These are phyloP conservation scores for Cordyceps pruinosa DNA, from an alignment of 2,329 filamentous ascomycete genomes.

Conservation along the genomic window DNA sequence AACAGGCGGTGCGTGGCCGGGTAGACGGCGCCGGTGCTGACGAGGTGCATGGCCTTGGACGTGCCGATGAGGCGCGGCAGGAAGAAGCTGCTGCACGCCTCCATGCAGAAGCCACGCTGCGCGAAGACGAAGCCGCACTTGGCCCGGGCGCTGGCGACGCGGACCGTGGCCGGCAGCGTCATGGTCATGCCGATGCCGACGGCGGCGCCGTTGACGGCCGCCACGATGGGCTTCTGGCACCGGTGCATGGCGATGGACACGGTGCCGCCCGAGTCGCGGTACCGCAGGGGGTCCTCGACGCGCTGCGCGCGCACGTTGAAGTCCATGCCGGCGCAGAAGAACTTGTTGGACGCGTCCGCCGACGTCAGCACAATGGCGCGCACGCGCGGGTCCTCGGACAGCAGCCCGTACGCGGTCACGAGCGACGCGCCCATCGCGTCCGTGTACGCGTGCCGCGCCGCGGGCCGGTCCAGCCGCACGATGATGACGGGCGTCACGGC, in stretches of 20 bases:
- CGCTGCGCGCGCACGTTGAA: constrained; percentile 31
- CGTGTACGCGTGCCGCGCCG: constrained; percentile 64
- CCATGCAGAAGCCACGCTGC: constrained; percentile 63
- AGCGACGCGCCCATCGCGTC: constrained; percentile 56
- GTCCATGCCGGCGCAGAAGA: constrained; percentile 55
- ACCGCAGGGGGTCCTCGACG: constrained; percentile 15
- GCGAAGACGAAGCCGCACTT: constrained; percentile 71
- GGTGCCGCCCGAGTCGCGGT: constrained; percentile 46
- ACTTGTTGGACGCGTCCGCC: constrained; percentile 38
- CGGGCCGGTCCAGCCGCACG: constrained; percentile 57
- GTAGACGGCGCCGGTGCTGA: constrained; percentile 61
- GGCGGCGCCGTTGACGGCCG: constrained; percentile 51
- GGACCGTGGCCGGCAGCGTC: constrained; percentile 48
- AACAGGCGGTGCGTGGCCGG: constrained; percentile 43
- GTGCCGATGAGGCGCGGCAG: constrained; percentile 62
- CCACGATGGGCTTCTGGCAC: constrained; percentile 53
- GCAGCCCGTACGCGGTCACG: constrained; percentile 42
- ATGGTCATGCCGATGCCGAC: constrained; percentile 57
- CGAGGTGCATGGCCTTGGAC: constrained; percentile 55
- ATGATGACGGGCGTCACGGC: constrained; percentile 55
- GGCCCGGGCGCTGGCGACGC: constrained; percentile 47
- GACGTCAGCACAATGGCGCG: constrained; percentile 49
- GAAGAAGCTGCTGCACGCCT: constrained; percentile 66
- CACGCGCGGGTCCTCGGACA: constrained; percentile 48
- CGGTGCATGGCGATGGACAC: constrained; percentile 48